phyloP scores from a whole-genome alignment of 2,329 filamentous ascomycete genomes.

The Huntiella abstrusa region DNA sequence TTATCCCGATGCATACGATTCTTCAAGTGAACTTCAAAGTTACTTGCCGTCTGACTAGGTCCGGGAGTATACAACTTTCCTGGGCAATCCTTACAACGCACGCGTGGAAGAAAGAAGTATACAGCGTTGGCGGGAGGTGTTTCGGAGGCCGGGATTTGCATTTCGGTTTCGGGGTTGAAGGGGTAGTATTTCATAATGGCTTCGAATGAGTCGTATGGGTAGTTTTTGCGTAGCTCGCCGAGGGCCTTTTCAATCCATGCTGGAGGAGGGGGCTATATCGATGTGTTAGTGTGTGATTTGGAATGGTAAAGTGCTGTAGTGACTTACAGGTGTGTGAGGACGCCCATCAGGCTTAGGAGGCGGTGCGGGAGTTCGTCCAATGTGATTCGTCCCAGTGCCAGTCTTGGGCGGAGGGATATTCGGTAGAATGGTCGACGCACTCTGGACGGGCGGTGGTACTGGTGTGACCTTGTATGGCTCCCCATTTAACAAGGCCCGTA shows the following conservation, averaged over 20 bases:
- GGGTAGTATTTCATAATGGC: constrained; percentile 79
- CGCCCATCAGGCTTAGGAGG: constrained; percentile 39
- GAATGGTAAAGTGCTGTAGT: neutral
- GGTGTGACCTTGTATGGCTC: constrained; percentile 16
- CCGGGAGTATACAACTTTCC: constrained; percentile 88
- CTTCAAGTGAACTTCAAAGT: constrained; percentile 83
- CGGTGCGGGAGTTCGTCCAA: constrained; percentile 50
- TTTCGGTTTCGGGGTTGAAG: constrained; percentile 52
- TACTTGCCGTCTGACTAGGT: constrained; percentile 64
- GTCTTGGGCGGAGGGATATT: constrained; percentile 1
- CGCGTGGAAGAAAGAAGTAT: constrained; percentile 72
- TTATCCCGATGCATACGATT: constrained; percentile 63
- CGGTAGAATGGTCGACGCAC: neutral
- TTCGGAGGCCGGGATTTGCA: constrained; percentile 36
- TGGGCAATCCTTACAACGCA: constrained; percentile 80
- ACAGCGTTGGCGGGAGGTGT: constrained; percentile 44
- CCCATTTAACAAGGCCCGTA: constrained; percentile 46
- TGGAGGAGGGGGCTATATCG: constrained; percentile 56
- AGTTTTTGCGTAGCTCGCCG: constrained; percentile 47
- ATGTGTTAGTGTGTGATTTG: constrained; percentile 3
- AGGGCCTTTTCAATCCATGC: constrained; percentile 65
- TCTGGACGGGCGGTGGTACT: constrained; percentile 10
- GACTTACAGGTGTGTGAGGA: constrained; percentile 41
- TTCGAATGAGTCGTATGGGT: constrained; percentile 72
- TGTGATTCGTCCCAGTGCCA: constrained; percentile 22